phyloP scores from a whole-genome alignment of 306 rosid species.

The Quercus agrifolia region DNA sequence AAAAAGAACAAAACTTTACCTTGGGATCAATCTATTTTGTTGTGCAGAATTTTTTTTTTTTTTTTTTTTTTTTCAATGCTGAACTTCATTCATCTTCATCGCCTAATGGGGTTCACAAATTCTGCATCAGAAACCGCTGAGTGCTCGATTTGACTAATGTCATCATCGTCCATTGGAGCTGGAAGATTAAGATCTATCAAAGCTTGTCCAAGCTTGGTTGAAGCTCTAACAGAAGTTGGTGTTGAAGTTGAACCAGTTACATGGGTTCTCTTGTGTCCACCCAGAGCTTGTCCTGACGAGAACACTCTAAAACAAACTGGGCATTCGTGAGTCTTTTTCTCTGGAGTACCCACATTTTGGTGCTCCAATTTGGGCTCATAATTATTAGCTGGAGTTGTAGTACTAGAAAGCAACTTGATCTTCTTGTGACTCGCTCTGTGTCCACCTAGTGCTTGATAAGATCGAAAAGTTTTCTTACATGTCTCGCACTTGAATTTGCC shows the following conservation, averaged over 20 bases:
- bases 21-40: slow-evolving; percentile 22
- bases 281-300: slow-evolving; percentile 90
- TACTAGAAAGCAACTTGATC: slow-evolving; percentile 25
- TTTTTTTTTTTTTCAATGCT: background rate
- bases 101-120: slow-evolving; percentile 44
- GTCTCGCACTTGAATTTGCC: slow-evolving; percentile 90
- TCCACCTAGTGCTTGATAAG: slow-evolving; percentile 92
- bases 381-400: no score
- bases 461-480: slow-evolving; percentile 71
- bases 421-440: slow-evolving; percentile 98
- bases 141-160: slow-evolving; percentile 57
- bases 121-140: slow-evolving; percentile 88
- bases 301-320: slow-evolving; percentile 83
- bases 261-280: slow-evolving; percentile 97
- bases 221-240: slow-evolving; percentile 10
- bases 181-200: slow-evolving; percentile 93
- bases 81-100: slow-evolving; percentile 19
- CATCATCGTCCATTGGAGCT: slow-evolving; percentile 71
- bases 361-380: slow-evolving; percentile 15
- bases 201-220: slow-evolving; percentile 31
- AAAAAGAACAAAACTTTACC: slow-evolving; percentile 49
- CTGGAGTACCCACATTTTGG: slow-evolving; percentile 26
- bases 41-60: background rate
- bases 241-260: slow-evolving; percentile 38
- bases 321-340: slow-evolving; percentile 68